These are phyloP conservation scores for Camelina neglecta DNA, from an alignment of 345 rosid genomes.

Conservation along the genomic window DNA sequence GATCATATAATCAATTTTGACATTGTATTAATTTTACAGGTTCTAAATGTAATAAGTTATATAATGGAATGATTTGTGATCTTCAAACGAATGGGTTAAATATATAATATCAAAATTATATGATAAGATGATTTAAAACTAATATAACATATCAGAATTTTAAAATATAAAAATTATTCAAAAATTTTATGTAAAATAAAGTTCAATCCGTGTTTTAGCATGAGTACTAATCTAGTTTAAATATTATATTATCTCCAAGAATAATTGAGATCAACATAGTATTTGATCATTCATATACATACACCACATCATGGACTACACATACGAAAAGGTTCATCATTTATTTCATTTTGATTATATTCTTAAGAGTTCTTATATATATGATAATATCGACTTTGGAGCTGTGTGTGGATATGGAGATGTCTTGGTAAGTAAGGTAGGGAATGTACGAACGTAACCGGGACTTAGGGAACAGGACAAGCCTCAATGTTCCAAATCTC, in stretches of 20 bases:
- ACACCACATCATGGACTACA: conserved; percentile 1
- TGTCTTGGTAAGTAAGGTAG: conserved; percentile 21
- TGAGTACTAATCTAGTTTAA: not conserved
- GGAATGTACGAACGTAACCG: not conserved
- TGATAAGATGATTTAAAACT: too few relatives aligned
- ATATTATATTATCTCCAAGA: not conserved
- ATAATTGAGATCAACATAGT: not conserved
- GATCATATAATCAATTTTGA: too few relatives aligned
- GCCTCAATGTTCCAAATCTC: conserved; percentile 91
- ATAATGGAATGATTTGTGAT: too few relatives aligned
- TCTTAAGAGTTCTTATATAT: conserved; percentile 17
- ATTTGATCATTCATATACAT: not conserved
- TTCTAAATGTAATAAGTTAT: too few relatives aligned
- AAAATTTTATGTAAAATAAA: too few relatives aligned
- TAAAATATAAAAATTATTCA: too few relatives aligned
- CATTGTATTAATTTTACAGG: too few relatives aligned
- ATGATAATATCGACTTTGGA: not conserved
- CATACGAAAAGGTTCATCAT: conserved; percentile 12
- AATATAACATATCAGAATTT: too few relatives aligned
- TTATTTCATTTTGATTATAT: conserved; percentile 30
- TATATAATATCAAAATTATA: too few relatives aligned
- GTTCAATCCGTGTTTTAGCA: too few relatives aligned
- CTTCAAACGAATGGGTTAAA: too few relatives aligned
- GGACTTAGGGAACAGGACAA: conserved; percentile 65
- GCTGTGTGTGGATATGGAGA: conserved; percentile 21